Percentiles rank a stretch among this genome's conserved stretches.
phyloP scores from a whole-genome alignment of 1,139 yeast species.

The Casaregolazyma suthepensis region DNA sequence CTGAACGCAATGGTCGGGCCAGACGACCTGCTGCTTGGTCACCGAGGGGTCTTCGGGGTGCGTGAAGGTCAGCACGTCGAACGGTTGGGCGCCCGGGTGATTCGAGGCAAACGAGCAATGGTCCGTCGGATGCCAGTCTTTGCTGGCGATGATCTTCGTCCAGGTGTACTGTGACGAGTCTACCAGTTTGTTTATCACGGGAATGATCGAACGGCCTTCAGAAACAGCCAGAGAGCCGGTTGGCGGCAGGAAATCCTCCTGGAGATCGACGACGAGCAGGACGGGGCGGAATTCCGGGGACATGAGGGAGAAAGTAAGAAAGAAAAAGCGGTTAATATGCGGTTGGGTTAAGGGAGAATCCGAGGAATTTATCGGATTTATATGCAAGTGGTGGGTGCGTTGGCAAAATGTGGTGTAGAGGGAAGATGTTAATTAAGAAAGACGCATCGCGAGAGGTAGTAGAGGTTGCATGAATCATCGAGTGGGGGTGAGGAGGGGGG shows the following conservation, averaged over 20 bases:
- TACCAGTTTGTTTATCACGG: conserved; percentile 42
- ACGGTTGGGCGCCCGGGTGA: conserved; percentile 50
- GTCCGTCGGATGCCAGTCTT: conserved; percentile 82
- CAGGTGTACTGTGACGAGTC: conserved; percentile 39
- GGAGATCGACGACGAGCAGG: conserved; percentile 69
- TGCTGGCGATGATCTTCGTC: conserved; percentile 63
- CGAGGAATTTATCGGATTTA: too few relatives aligned
- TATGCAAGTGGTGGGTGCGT: too few relatives aligned
- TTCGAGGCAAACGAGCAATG: conserved; percentile 80
- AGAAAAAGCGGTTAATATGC: neutral
- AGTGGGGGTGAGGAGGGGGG: too few relatives aligned
- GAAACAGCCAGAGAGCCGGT: conserved; percentile 69
- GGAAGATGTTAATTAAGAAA: too few relatives aligned
- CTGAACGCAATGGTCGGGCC: conserved; percentile 94
- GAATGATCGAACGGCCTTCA: conserved; percentile 56
- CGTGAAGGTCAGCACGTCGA: conserved; percentile 38
- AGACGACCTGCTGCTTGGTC: conserved; percentile 37
- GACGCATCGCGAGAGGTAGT: too few relatives aligned
- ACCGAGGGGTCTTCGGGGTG: conserved; percentile 45
- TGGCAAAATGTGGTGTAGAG: too few relatives aligned
- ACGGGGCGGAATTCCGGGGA: conserved; percentile 30
- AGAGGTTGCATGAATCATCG: too few relatives aligned
- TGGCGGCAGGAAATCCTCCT: conserved; percentile 79
- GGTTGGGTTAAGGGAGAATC: too few relatives aligned
- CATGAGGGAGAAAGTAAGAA: neutral